Percentiles rank a stretch among this genome's conserved stretches.
phyloP scores from a whole-genome alignment of 2,329 filamentous ascomycete genomes.

The Curvularia hawaiiensis region DNA sequence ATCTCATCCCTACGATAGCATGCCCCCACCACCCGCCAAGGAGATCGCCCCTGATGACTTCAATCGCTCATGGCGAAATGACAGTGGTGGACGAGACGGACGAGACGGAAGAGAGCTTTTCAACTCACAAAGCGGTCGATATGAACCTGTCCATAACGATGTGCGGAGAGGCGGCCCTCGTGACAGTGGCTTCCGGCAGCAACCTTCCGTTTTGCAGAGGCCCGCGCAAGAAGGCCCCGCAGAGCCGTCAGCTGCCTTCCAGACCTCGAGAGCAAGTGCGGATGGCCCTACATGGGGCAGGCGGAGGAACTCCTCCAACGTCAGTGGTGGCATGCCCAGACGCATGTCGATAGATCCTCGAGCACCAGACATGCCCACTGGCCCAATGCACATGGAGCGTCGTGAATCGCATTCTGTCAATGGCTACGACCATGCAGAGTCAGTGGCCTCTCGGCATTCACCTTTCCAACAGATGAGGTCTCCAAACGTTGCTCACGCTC shows the following conservation, averaged over 20 bases:
- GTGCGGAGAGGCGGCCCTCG: constrained; percentile 70
- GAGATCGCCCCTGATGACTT: constrained; percentile 96
- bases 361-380: constrained; percentile 45
- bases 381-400: constrained; percentile 36
- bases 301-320: constrained; percentile 85
- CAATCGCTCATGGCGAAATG: constrained; percentile 82
- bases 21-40: constrained; percentile 63
- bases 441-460: constrained; percentile 30
- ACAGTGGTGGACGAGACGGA: constrained; percentile 60
- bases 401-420: constrained; percentile 40
- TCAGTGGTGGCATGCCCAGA: constrained; percentile 81
- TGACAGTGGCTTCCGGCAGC: constrained; percentile 72
- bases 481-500: constrained; percentile 38
- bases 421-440: constrained; percentile 29
- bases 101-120: constrained; percentile 73
- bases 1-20: constrained; percentile 60
- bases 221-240: constrained; percentile 69
- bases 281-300: constrained; percentile 68
- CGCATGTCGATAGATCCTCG: constrained; percentile 63
- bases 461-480: constrained; percentile 35
- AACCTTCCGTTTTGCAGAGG: constrained; percentile 80
- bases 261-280: constrained; percentile 74
- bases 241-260: constrained; percentile 86
- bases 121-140: constrained; percentile 93
- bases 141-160: constrained; percentile 80